These are phyloP conservation scores for Solanum lycopersicoides DNA, from an alignment of 257 asterid genomes.

Conservation along the genomic window DNA sequence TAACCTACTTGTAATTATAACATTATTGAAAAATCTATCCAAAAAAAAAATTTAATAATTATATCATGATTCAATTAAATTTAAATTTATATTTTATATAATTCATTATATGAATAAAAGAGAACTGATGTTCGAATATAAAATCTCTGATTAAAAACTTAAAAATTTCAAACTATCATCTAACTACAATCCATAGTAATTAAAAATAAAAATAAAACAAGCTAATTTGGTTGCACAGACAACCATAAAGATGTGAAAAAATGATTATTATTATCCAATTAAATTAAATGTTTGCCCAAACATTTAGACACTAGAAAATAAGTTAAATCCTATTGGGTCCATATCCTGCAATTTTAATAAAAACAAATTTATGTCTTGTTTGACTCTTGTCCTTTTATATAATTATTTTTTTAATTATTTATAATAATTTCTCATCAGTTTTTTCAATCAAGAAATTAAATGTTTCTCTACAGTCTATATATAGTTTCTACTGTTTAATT, in stretches of 20 bases:
- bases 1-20: neutral
- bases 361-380: neutral
- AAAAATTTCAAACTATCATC: fast-evolving
- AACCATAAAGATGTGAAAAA: neutral
- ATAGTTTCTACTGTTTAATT: neutral
- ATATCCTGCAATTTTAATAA: neutral
- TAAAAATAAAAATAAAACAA: neutral
- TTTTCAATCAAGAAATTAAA: neutral
- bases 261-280: neutral
- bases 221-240: neutral
- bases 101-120: too few relatives aligned
- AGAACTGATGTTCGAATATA: neutral
- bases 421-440: neutral
- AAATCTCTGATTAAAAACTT: fast-evolving
- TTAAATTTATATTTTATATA: too few relatives aligned
- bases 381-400: neutral
- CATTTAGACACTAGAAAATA: neutral
- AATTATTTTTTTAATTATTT: neutral
- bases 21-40: neutral
- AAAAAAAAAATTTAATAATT: neutral
- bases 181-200: neutral
- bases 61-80: fast-evolving
- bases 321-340: neutral
- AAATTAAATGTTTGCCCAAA: neutral
- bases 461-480: neutral